Base-by-base conservation (phyloP, 2,329 filamentous ascomycete genomes). In the Colletotrichum coccodes region DNA sequence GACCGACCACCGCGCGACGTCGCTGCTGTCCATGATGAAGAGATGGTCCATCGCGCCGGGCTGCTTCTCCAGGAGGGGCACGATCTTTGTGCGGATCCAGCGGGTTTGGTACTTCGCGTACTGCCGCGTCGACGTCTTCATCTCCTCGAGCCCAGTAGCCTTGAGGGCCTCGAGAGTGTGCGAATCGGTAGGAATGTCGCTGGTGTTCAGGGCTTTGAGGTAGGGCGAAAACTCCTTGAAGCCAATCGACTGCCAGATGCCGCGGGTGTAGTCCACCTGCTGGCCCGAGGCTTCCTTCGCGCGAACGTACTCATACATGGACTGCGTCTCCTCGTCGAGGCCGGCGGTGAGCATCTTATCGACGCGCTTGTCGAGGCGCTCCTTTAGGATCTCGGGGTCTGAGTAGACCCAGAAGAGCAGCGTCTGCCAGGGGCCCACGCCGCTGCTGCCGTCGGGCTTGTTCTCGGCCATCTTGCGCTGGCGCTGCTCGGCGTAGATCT, bases 181-280 rank as follows among this genome's bases (percentile, higher is more conserved):
- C 46, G 71, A 56, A 32, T 74, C 70, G 60, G 71, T 63, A 8
- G 72, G 73, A 65, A 40, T 16, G 12, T 50, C 42, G 4, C 54
- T 11, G 64, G 64, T 7, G 72, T 80, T 73, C 16, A 83, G 68
- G 1, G 87, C 86, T 2, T 81, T 74, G 28, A 95, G 81, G 75
- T 94, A 97, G 0, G 89, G 85, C 65, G 92, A 87, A 76, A 98
- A 92, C 76, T 99, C 94, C 77, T 97, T 98, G 80, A 94, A 98
- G 1, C 96, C 96, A 70, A 99, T 99, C 1, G 95, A 96, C 60
- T 97, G 92, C 94, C 95, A 99, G 49, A 99, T 97, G 0, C 96
- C 97, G 60, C 91, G 90, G 1, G 89, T 92, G 72, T 89, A 86
- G 75, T 98, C 94, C 2, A 96, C 80, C 0, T 79, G 72, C 2